A percentile compares a stretch with the other conserved stretches of the same genome.
phyloP scores from a whole-genome alignment of 2,329 filamentous ascomycete genomes.

The Aspergillus floridensis region DNA sequence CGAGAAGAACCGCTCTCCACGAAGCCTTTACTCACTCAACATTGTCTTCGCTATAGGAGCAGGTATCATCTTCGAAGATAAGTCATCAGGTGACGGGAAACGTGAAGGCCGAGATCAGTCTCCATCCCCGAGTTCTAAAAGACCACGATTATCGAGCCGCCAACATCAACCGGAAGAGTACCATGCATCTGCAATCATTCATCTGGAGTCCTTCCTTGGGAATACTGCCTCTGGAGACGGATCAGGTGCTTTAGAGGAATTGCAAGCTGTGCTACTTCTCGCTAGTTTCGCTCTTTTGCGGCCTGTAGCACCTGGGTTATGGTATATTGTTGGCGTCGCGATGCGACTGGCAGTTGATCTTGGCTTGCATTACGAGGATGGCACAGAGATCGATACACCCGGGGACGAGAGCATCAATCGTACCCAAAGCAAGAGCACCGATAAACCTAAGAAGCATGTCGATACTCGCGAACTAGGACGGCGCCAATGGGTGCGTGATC shows the following conservation, averaged over 20 bases:
- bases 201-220: conserved; percentile 78
- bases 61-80: conserved; percentile 75
- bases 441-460: conserved; percentile 36
- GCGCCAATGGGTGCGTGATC: conserved; percentile 79
- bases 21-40: conserved; percentile 90
- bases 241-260: conserved; percentile 82
- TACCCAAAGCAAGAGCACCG: conserved; percentile 15
- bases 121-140: conserved; percentile 39
- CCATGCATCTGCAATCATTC: conserved; percentile 88
- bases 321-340: conserved; percentile 96
- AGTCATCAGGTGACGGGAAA: conserved; percentile 26
- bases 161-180: conserved; percentile 88
- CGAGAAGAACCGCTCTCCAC: conserved; percentile 64
- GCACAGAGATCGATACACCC: conserved; percentile 59
- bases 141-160: conserved; percentile 56
- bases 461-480: conserved; percentile 61
- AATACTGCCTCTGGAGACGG: conserved; percentile 63
- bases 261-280: conserved; percentile 87
- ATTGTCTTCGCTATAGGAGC: conserved; percentile 97
- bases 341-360: conserved; percentile 87
- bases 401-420: conserved; percentile 34
- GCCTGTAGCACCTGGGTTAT: conserved; percentile 87
- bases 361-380: conserved; percentile 89
- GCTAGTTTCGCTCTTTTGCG: conserved; percentile 88
- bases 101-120: conserved; percentile 23